Percentiles rank a stretch among this genome's conserved stretches.
Evolutionary conservation across 192 early-diverging fungal species (phyloP).

Genomic region (Jimgerdemannia lactiflua): DNA sequence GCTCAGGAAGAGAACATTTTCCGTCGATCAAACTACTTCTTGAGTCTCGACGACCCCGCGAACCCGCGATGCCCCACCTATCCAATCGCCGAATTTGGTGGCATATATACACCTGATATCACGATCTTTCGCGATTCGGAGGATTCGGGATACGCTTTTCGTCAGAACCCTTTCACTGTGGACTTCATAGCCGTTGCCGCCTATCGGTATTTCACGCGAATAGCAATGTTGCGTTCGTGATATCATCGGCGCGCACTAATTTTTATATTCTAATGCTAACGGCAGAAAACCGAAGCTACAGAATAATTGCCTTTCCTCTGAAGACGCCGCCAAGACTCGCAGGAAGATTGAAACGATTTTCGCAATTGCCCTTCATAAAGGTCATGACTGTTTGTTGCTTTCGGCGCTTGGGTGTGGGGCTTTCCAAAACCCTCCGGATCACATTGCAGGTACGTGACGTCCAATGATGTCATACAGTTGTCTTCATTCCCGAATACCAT

Average conservation of each 20-base stretch:
- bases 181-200: constrained; percentile 45
- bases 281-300: constrained; percentile 7
- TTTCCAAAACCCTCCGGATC: constrained; percentile 21
- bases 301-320: constrained; percentile 36
- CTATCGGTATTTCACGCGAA: constrained; percentile 36
- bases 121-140: constrained; percentile 42
- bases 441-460: constrained; percentile 20
- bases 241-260: neutral
- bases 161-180: constrained; percentile 34
- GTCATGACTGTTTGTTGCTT: constrained; percentile 39
- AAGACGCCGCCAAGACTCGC: constrained; percentile 39
- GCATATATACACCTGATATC: constrained; percentile 46
- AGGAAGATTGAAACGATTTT: constrained; percentile 45
- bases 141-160: constrained; percentile 38
- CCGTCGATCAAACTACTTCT: constrained; percentile 39
- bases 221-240: constrained; percentile 41
- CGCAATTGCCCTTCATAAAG: constrained; percentile 44
- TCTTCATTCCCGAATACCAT: neutral
- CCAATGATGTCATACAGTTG: neutral
- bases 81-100: constrained; percentile 45
- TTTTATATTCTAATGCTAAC: neutral
- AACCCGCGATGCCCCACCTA: constrained; percentile 39
- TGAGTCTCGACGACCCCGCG: constrained; percentile 43
- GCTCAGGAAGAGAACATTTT: constrained; percentile 44
- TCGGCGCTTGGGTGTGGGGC: constrained; percentile 46